A percentile compares a stretch with the other conserved stretches of the same genome.
Evolutionary conservation across 2,329 filamentous ascomycete species (phyloP).

Genomic region (Pseudomassariella vexata): DNA sequence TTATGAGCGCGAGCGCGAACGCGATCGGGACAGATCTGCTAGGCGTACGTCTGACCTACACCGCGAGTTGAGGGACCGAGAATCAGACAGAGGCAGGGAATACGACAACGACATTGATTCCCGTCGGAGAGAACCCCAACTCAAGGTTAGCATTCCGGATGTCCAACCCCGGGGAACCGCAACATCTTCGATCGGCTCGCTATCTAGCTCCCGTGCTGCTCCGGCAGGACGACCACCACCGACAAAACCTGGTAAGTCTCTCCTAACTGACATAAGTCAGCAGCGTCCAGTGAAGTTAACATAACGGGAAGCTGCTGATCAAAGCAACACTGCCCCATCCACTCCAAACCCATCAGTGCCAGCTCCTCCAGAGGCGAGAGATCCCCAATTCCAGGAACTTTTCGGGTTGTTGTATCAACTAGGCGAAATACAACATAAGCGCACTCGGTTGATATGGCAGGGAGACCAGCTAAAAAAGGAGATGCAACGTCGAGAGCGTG

Average conservation of each 20-base stretch:
- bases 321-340: no score
- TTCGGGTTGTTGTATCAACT: conserved; percentile 13
- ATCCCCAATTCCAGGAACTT: conserved; percentile 16
- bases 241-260: no score
- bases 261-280: no score
- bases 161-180: background rate
- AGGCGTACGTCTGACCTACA: no score
- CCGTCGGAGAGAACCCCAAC: no score
- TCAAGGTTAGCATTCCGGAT: no score
- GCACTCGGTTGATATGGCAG: conserved; percentile 6
- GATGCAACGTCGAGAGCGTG: background rate
- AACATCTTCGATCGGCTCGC: background rate
- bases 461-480: conserved; percentile 6
- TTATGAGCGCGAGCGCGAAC: background rate
- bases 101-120: no score
- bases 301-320: no score
- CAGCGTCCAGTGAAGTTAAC: no score
- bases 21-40: background rate
- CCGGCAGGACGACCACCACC: no score
- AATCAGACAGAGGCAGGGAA: no score
- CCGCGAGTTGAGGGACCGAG: no score
- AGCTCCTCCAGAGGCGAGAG: conserved; percentile 8
- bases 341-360: background rate
- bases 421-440: conserved; percentile 8
- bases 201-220: background rate